Percentiles rank a stretch among this genome's conserved stretches.
Evolutionary conservation across 139 green algal species (phyloP).

Genomic region (Chlamydomonas applanata): DNA sequence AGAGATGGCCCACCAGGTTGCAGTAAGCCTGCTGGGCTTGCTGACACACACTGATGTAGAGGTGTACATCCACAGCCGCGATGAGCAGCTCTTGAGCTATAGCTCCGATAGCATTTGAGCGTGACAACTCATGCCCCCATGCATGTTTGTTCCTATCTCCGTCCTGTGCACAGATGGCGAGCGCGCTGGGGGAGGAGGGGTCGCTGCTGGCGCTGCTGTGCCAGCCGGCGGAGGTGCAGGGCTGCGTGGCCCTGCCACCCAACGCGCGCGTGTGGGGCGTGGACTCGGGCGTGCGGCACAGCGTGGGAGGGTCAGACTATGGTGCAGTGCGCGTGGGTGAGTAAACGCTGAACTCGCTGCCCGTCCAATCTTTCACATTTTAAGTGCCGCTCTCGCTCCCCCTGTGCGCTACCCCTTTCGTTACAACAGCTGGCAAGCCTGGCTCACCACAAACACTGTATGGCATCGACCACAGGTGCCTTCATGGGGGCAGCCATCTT

Average conservation of each 20-base stretch:
- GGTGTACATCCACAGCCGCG: background rate
- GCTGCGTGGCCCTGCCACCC: slow-evolving; percentile 59
- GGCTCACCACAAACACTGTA: too few relatives aligned
- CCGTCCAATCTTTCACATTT: too few relatives aligned
- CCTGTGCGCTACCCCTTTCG: too few relatives aligned
- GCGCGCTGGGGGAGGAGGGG: slow-evolving; percentile 60
- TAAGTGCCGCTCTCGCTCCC: too few relatives aligned
- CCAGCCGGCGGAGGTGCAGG: slow-evolving; percentile 78
- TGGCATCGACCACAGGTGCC: too few relatives aligned
- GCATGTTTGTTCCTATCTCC: too few relatives aligned
- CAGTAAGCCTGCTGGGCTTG: background rate
- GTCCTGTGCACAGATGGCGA: slow-evolving; percentile 67
- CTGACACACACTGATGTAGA: background rate
- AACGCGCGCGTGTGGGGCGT: slow-evolving; percentile 71
- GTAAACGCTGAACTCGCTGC: slow-evolving; percentile 90
- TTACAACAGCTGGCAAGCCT: too few relatives aligned
- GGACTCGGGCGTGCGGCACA: slow-evolving; percentile 85
- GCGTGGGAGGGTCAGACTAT: slow-evolving; percentile 84
- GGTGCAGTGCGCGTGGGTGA: slow-evolving; percentile 73
- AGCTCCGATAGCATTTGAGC: too few relatives aligned
- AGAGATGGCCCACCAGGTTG: background rate
- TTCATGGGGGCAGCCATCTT: too few relatives aligned
- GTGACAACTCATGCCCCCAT: too few relatives aligned
- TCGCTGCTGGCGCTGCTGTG: slow-evolving; percentile 83
- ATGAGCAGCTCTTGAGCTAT: background rate